phyloP scores from a whole-genome alignment of 345 rosid genomes.

The Rhodamnia rubescens region DNA sequence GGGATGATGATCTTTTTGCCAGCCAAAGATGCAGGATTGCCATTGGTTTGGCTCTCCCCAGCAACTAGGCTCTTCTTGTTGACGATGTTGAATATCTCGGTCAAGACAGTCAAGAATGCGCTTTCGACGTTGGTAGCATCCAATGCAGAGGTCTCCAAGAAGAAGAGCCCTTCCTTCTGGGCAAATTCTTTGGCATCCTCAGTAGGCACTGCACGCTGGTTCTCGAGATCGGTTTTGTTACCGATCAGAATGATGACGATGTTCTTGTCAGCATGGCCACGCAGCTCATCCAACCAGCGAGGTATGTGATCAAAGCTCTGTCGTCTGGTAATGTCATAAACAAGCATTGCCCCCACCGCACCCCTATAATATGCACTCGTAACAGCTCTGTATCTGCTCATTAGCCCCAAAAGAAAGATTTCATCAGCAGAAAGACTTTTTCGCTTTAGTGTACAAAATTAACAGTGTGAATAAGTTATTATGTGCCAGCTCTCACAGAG shows the following conservation, averaged over 20 bases:
- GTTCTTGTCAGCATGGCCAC: conserved; percentile 19
- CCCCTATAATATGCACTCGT: conserved; percentile 42
- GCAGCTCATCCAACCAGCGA: conserved; percentile 35
- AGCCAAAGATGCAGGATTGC: conserved; percentile 11
- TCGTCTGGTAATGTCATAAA: conserved; percentile 30
- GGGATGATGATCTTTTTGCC: conserved; percentile 16
- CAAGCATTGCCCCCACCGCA: conserved; percentile 36
- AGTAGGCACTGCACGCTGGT: conserved; percentile 19
- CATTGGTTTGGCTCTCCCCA: conserved; percentile 3
- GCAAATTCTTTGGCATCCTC: conserved; percentile 34
- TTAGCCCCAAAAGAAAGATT: not conserved
- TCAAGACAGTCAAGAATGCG: conserved; percentile 17
- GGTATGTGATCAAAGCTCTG: conserved; percentile 31
- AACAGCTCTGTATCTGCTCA: conserved; percentile 29
- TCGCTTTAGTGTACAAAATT: not conserved
- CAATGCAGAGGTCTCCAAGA: conserved; percentile 41
- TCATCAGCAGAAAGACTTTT: not conserved
- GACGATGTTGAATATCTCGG: conserved; percentile 12
- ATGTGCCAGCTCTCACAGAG: not conserved
- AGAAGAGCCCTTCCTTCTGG: conserved; percentile 28
- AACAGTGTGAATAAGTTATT: not conserved
- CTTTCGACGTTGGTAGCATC: conserved; percentile 26
- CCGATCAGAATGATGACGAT: conserved; percentile 33
- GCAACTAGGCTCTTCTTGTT: conserved; percentile 13
- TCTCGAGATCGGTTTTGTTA: conserved; percentile 37